Conservation (phyloP, 768 basidiomycete genomes). For the Termitomyces sp. region DNA sequence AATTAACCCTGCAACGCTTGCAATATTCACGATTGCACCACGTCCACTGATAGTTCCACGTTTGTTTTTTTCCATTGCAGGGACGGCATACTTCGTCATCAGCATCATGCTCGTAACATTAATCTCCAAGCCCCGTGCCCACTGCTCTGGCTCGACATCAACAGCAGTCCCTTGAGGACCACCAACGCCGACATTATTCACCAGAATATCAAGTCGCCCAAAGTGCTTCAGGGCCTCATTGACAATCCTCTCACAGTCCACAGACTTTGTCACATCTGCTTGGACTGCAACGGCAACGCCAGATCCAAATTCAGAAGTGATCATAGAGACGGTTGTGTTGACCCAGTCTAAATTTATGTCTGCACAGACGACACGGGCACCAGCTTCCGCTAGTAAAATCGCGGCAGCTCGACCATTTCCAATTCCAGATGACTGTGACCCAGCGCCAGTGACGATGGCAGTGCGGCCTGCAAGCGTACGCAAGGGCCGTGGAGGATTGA, state of each 20-base stretch:
- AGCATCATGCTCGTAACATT: slow-evolving; percentile 41
- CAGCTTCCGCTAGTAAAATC: slow-evolving; percentile 37
- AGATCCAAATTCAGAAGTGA: slow-evolving; percentile 29
- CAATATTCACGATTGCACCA: slow-evolving; percentile 37
- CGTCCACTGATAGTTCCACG: slow-evolving; percentile 24
- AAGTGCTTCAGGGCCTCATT: slow-evolving; percentile 28
- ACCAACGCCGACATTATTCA: slow-evolving; percentile 37
- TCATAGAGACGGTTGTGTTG: slow-evolving; percentile 33
- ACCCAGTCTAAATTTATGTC: slow-evolving; percentile 33
- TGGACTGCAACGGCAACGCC: slow-evolving; percentile 27
- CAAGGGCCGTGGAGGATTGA: slow-evolving; percentile 29
- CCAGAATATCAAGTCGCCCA: slow-evolving; percentile 36
- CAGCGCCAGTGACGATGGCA: slow-evolving; percentile 39
- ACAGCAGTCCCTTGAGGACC: slow-evolving; percentile 34
- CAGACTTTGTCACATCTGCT: slow-evolving; percentile 30
- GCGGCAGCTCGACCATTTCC: slow-evolving; percentile 39
- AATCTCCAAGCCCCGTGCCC: slow-evolving; percentile 31
- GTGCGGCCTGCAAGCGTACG: slow-evolving; percentile 26
- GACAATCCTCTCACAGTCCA: slow-evolving; percentile 30
- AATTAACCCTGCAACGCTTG: slow-evolving; percentile 31
- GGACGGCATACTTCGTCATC: slow-evolving; percentile 37
- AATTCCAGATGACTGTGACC: slow-evolving; percentile 32
- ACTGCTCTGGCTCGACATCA: slow-evolving; percentile 29
- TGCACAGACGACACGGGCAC: slow-evolving; percentile 30
- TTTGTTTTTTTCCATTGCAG: slow-evolving; percentile 36